Evolutionary conservation across 306 rosid species (phyloP).

Genomic region (Corylus avellana): DNA sequence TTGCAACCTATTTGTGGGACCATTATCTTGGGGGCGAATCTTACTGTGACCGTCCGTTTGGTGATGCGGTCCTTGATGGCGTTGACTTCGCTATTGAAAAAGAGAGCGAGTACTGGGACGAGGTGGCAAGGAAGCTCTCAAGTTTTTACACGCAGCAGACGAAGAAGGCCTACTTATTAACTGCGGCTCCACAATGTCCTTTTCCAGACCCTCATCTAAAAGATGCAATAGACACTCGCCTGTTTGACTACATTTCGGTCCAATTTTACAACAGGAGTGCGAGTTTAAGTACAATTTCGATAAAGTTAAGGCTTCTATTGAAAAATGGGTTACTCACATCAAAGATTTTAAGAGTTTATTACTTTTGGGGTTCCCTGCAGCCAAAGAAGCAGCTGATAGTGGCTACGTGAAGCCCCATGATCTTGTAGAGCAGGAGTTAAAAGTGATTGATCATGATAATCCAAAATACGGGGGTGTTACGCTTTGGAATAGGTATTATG

Average conservation of each 20-base stretch:
- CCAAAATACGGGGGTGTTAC: conserved; percentile 18
- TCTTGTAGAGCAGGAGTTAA: not conserved
- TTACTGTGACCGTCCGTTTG: not conserved
- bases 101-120: not conserved
- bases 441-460: not conserved
- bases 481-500: conserved; percentile 23
- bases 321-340: conserved; percentile 20
- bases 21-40: conserved; percentile 6
- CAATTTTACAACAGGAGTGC: conserved; percentile 33
- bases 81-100: conserved; percentile 4
- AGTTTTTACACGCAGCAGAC: no score
- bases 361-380: conserved; percentile 18
- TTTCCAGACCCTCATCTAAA: conserved; percentile 13
- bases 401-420: not conserved
- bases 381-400: not conserved
- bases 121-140: not conserved
- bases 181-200: conserved; percentile 36
- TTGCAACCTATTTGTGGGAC: conserved; percentile 5
- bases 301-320: conserved; percentile 22
- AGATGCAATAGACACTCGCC: not conserved
- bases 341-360: not conserved
- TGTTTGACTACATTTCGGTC: conserved; percentile 16
- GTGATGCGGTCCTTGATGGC: conserved; percentile 12
- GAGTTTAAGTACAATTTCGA: conserved; percentile 7
- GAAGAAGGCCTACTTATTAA: conserved; percentile 23